A percentile compares a stretch with the other conserved stretches of the same genome.
Evolutionary conservation across 2,329 filamentous ascomycete species (phyloP).

Genomic region (Podosphaera aphanis): DNA sequence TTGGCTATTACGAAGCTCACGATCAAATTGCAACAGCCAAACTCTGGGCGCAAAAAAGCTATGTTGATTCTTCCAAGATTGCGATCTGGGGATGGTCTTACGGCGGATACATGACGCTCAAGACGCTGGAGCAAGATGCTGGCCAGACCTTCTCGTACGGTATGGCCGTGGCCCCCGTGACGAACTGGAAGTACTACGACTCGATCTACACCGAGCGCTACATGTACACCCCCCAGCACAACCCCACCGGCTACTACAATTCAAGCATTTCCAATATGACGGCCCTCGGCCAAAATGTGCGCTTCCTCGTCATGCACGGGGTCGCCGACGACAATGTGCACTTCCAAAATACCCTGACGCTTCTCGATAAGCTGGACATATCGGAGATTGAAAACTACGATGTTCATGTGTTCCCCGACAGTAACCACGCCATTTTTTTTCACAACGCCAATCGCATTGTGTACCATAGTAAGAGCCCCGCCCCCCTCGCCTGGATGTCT

Average conservation of each 20-base stretch:
- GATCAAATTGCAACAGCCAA: conserved; percentile 85
- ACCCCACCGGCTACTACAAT: conserved; percentile 51
- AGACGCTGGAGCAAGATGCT: conserved; percentile 77
- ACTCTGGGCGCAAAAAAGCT: conserved; percentile 56
- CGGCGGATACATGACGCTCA: conserved; percentile 83
- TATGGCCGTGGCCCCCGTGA: conserved; percentile 96
- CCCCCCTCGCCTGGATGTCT: background rate
- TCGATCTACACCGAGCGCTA: conserved; percentile 88
- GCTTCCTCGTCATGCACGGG: conserved; percentile 90
- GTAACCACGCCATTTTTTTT: conserved; percentile 84
- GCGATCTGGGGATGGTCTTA: conserved; percentile 99
- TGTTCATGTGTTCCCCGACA: conserved; percentile 88
- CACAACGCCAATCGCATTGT: conserved; percentile 82
- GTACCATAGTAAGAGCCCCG: conserved; percentile 51
- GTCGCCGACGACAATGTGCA: conserved; percentile 96
- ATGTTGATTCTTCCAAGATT: conserved; percentile 61
- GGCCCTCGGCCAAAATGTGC: conserved; percentile 50
- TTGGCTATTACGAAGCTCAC: conserved; percentile 63
- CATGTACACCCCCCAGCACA: conserved; percentile 83
- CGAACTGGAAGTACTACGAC: conserved; percentile 91
- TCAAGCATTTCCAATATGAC: conserved; percentile 51
- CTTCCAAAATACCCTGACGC: conserved; percentile 72
- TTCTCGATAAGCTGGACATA: conserved; percentile 71
- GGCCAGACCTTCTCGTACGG: conserved; percentile 85
- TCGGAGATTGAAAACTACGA: conserved; percentile 78